phyloP scores from a whole-genome alignment of 2,329 filamentous ascomycete species.

The Thelonectria blattea region DNA sequence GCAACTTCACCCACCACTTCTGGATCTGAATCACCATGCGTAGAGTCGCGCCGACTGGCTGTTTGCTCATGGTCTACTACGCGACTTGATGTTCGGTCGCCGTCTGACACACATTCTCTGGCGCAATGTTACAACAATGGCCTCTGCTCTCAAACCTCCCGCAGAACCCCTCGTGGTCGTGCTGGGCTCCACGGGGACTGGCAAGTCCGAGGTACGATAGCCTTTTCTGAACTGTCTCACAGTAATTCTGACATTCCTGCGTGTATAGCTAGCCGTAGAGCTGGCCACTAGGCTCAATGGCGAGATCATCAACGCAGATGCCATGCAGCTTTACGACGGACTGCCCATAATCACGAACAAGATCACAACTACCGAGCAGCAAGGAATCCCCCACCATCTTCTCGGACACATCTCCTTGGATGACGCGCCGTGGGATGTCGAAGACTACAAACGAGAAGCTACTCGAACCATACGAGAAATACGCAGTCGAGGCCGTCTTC shows the following conservation, averaged over 20 bases:
- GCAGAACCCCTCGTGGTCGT: slow-evolving; percentile 75
- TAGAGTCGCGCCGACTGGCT: neutral
- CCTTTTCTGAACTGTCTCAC: slow-evolving; percentile 3
- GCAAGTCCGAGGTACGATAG: slow-evolving; percentile 80
- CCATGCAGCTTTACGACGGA: slow-evolving; percentile 95
- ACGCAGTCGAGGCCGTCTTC: slow-evolving; percentile 75
- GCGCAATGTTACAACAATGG: slow-evolving; percentile 50
- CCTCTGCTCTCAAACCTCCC: slow-evolving; percentile 44
- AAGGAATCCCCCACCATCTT: slow-evolving; percentile 85
- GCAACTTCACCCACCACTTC: neutral
- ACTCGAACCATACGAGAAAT: slow-evolving; percentile 77
- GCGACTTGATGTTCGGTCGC: slow-evolving; percentile 36
- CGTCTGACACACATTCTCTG: slow-evolving; percentile 33
- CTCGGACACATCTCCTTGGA: slow-evolving; percentile 78
- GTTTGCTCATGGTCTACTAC: slow-evolving; percentile 21
- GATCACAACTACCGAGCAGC: slow-evolving; percentile 74
- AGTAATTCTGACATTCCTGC: slow-evolving; percentile 10
- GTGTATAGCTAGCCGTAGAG: slow-evolving; percentile 79
- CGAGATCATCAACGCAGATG: slow-evolving; percentile 96
- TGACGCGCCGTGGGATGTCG: slow-evolving; percentile 83
- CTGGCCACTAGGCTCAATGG: slow-evolving; percentile 83
- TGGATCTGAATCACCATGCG: neutral
- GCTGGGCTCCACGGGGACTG: slow-evolving; percentile 89
- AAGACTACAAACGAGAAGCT: slow-evolving; percentile 75
- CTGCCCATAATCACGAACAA: slow-evolving; percentile 97